Base-by-base conservation (phyloP, 1,139 yeast species). In the Yamadazyma sp. region DNA sequence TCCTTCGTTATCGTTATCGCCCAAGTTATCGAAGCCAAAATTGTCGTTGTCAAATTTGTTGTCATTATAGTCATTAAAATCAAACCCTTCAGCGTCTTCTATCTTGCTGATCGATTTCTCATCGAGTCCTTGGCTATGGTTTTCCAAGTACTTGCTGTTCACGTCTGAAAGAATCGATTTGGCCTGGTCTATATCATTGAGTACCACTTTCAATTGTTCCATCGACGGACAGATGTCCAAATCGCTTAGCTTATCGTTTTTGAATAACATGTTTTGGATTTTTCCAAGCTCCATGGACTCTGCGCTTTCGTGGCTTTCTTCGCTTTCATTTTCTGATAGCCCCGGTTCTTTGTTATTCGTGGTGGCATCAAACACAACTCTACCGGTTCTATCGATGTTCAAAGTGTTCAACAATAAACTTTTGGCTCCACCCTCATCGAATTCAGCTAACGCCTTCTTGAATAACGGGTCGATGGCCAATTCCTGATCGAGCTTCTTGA, bases 391-490 rank as follows among this genome's bases (percentile, higher is more conserved):
- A 49, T 82, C 86, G 15, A 82, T 73, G 39, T 67, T 68, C 40
- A 91, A 70, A 1, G 91, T 80, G 50, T 88, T 89, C 51, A 88
- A 64, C 37, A 91, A 64, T 41, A 91, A 66, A 39, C 95, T 86
- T 53, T 84, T 87, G 8, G 97, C 91, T 5, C 98, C 97, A 27
- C 97, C 96, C 63, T 91, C 96, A 59, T 91, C 97, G 54, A 89
- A 91, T 45, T 89, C 96, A 0, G 96, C 87, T 36, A 91, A 71
- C 37, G 95, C 91, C 54, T 88, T 88, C 47, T 87, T 84, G 62
- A 91, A 88, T 37, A 91, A 69, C 0, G 97, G 97, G 60, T 91
- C 97, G 37, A 88, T 84, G 7, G 83, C 76, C 22, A 87, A 64
- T 51, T 87, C 95, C 47, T 84, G 81, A 38, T 88, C 95, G 33